Base-by-base conservation (phyloP, 148 eudicot genomes). In the Diospyros kaki region DNA sequence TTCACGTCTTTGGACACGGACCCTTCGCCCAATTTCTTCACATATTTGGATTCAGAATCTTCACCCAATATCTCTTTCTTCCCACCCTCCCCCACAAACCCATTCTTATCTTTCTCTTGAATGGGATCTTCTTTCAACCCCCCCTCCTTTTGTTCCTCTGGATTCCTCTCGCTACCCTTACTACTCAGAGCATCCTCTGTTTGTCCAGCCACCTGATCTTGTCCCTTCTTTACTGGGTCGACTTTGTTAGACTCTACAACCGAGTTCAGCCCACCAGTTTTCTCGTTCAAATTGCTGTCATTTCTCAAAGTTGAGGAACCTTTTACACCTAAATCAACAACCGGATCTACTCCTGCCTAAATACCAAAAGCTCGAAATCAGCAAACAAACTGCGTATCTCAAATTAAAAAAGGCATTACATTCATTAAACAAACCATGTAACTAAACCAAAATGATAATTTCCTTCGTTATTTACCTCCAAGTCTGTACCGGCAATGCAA, bases 101-200 rank as follows among this genome's bases (percentile, higher is more conserved):
- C 83, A 40, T 39, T 73, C 64, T 74, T 77, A 59, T 40, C 73
- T 68, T 77, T 74, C 58, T 72, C 58, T 75, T 39, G 80, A 50
- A 64, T 64, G 11, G 14, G 80, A 2, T 61, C 81, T 52, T 73
- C 78, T 68, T 73, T 70, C 2, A 73, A 63, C 53, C 42, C 77
- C 56, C 61, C 28, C 65, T 69, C 48, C 45, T 78, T 74, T 72
- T 64, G 50, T 60, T 82, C 74, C 72, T 73, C 79, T 13, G 66
- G 42, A 80, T 73, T 80, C 5, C 40, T 75, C 39, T 58, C 73
- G 71, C 46, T 74, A 6, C 39, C 3, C 59, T 77, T 62, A 73
- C 43, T 76, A 58, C 68, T 64, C 78, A 72, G 69, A 71, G 58
- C 39, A 66, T 39, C 74, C 59, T 66, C 69, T 54, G 67, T 78